phyloP scores from a whole-genome alignment of 768 basidiomycete species.

The Cystobasidium ongulense region DNA sequence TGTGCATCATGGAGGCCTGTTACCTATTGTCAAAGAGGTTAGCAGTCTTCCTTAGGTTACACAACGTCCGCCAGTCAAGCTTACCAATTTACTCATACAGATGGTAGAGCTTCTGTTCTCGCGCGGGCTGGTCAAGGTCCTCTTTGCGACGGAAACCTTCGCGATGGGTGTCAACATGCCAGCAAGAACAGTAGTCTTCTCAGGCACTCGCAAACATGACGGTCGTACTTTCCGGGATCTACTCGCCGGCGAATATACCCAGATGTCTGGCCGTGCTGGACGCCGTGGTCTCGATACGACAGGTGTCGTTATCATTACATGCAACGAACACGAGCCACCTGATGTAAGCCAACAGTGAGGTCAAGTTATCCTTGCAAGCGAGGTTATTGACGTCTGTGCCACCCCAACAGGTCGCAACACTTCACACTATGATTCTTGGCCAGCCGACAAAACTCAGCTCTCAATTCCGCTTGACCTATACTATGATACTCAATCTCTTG shows the following conservation, averaged over 20 bases:
- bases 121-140: conserved; percentile 83
- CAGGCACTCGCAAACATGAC: conserved; percentile 88
- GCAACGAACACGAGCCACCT: conserved; percentile 68
- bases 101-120: conserved; percentile 94
- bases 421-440: conserved; percentile 90
- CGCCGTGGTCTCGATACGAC: conserved; percentile 89
- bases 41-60: conserved; percentile 37
- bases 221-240: conserved; percentile 85
- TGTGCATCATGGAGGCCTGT: conserved; percentile 89
- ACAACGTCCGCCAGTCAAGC: background rate
- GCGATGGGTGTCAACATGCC: conserved; percentile 99
- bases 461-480: conserved; percentile 95
- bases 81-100: conserved; percentile 46
- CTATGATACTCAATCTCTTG: conserved; percentile 95
- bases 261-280: conserved; percentile 98
- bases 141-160: conserved; percentile 98
- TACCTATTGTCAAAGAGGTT: conserved; percentile 96
- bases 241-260: conserved; percentile 66
- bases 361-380: background rate
- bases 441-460: conserved; percentile 82
- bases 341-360: conserved; percentile 59
- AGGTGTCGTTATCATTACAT: conserved; percentile 84
- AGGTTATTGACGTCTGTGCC: background rate
- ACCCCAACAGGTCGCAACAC: conserved; percentile 57
- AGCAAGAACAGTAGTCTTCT: conserved; percentile 92